Conservation (phyloP, 805 yeast species). For the Ogataea angusta region DNA sequence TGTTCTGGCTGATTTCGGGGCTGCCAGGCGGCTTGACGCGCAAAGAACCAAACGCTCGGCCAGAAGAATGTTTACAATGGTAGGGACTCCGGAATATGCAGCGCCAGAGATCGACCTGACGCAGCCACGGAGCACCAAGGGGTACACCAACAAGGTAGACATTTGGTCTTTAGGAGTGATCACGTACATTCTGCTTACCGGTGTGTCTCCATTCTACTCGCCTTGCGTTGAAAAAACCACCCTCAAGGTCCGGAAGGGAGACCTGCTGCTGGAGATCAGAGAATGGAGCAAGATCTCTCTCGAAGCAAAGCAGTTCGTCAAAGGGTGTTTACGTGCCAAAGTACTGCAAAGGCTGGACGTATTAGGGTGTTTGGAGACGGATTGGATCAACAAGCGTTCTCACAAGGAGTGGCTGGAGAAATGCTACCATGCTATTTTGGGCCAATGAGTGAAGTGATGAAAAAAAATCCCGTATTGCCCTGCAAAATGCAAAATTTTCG, state of each 20-base stretch:
- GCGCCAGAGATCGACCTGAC: slow-evolving; percentile 65
- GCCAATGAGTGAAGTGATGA: slow-evolving; percentile 2
- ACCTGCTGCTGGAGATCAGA: slow-evolving; percentile 34
- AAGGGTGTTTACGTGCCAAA: slow-evolving; percentile 37
- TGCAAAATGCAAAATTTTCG: slow-evolving; percentile 5
- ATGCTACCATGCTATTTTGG: slow-evolving; percentile 32
- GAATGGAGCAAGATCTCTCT: slow-evolving; percentile 43
- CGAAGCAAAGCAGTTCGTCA: slow-evolving; percentile 46
- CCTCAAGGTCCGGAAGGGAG: slow-evolving; percentile 40
- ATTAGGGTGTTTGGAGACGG: slow-evolving; percentile 38
- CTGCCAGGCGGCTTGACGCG: slow-evolving; percentile 29
- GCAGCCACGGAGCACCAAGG: slow-evolving; percentile 19
- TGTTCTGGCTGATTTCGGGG: slow-evolving; percentile 68
- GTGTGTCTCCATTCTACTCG: slow-evolving; percentile 59
- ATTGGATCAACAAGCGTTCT: slow-evolving; percentile 46
- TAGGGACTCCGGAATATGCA: slow-evolving; percentile 60
- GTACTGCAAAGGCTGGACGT: slow-evolving; percentile 37
- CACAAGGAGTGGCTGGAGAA: slow-evolving; percentile 30
- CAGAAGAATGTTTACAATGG: slow-evolving; percentile 27
- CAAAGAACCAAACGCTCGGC: not conserved
- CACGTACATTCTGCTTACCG: slow-evolving; percentile 55
- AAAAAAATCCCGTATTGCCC: slow-evolving; percentile 1
- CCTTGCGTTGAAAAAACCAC: slow-evolving; percentile 41
- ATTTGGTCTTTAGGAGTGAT: slow-evolving; percentile 69
- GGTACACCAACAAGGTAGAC: slow-evolving; percentile 59